These are phyloP conservation scores for Gamarada debralockiae DNA, from an alignment of 495 filamentous ascomycete genomes.

Conservation along the genomic window DNA sequence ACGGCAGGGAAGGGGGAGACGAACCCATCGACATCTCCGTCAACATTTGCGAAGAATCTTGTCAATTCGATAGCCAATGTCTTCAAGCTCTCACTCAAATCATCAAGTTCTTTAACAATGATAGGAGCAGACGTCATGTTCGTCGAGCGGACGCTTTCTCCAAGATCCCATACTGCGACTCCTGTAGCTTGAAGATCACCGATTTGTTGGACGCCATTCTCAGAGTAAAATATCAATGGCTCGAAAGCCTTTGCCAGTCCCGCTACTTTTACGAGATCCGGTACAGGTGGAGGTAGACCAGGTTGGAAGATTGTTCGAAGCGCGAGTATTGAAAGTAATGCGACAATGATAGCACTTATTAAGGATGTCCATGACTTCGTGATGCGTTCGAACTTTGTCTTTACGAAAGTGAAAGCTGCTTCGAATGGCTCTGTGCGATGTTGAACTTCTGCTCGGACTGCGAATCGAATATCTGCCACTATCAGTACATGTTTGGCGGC, in stretches of 20 bases:
- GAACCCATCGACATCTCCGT: conserved; percentile 81
- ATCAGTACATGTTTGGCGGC: conserved; percentile 3
- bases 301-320: conserved; percentile 66
- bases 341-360: conserved; percentile 47
- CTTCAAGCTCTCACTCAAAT: conserved; percentile 77
- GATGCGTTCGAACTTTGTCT: conserved; percentile 47
- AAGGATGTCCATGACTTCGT: conserved; percentile 66
- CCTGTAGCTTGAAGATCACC: conserved; percentile 83
- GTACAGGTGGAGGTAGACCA: conserved; percentile 61
- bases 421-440: conserved; percentile 84
- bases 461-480: conserved; percentile 70
- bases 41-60: conserved; percentile 85
- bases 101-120: conserved; percentile 80
- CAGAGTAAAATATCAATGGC: conserved; percentile 86
- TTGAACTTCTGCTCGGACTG: conserved; percentile 79
- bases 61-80: conserved; percentile 76
- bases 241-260: conserved; percentile 85
- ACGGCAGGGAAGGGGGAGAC: conserved; percentile 1
- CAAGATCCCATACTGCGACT: conserved; percentile 87
- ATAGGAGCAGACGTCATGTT: conserved; percentile 85
- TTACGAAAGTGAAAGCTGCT: conserved; percentile 60
- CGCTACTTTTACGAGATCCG: conserved; percentile 87
- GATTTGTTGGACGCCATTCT: conserved; percentile 80
- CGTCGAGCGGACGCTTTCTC: conserved; percentile 79
- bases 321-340: conserved; percentile 54